Evolutionary conservation across 176 grass and related monocot species (phyloP), one percentile per base, ranked within the genome.

Genomic region (Aegilops speltoides): DNA sequence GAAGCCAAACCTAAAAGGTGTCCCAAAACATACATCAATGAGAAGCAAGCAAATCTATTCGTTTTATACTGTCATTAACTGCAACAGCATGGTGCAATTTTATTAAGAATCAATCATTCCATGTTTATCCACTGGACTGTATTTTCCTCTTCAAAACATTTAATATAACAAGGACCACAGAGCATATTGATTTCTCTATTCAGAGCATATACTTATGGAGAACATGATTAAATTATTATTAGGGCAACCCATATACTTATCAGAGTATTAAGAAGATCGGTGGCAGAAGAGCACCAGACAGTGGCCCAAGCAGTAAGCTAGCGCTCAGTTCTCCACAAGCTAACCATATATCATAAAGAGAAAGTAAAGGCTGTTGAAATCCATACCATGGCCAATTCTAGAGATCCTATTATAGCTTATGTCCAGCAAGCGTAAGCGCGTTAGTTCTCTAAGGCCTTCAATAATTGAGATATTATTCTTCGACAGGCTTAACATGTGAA

Each of bases 401-500:
- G 88, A 94, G 79, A 98, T 96, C 45, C 92, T 93, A 71, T 98
- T 98, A 61, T 96, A 86, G 84, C 93, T 96, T 38, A 98, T 70
- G 72, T 98, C 97, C 60, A 98, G 67, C 79, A 98, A 82, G 38
- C 97, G 91, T 38, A 98, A 76, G 10, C 92, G 93, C 60, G 89
- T 96, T 57, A 98, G 79, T 83, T 98, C 97, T 85, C 87, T 94
- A 68, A 98, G 94, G 50, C 97, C 97, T 89, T 98, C 97, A 64
- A 98, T 98, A 78, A 67, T 66, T 63, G 94, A 91, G 50, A 98
- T 98, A 62, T 94, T 89, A 79, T 98, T 98, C 62, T 92, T 98
- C 3, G 94, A 96, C 67, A 98, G 83, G 76, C 95, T 98, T 88
- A 98, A 85, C 97, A 94, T 91, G 81, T 98, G 97, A 77, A 98